phyloP scores from a whole-genome alignment of 306 rosid species.

The Quercus bicolor region DNA sequence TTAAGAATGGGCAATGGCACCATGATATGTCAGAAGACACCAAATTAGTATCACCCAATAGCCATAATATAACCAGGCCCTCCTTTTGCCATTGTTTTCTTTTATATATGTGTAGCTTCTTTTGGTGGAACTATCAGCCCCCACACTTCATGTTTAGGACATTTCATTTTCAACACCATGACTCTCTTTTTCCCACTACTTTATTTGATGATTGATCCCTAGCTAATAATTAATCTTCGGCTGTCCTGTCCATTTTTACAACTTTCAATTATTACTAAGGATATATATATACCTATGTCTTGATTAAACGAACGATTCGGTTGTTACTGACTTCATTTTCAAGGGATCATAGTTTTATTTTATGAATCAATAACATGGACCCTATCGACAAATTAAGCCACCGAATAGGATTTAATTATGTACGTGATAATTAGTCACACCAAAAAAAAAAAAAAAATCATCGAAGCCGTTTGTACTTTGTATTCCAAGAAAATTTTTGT shows the following conservation, averaged over 20 bases:
- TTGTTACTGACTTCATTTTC: neutral
- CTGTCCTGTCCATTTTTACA: neutral
- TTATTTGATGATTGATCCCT: neutral
- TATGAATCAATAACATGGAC: conserved; percentile 14
- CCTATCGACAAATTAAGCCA: conserved; percentile 12
- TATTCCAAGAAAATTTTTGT: neutral
- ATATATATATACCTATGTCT: too few species aligned
- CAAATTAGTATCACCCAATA: neutral
- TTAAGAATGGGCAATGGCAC: conserved; percentile 16
- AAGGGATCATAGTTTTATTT: conserved; percentile 3
- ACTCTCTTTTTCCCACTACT: neutral
- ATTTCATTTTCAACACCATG: conserved; percentile 2
- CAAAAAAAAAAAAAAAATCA: neutral
- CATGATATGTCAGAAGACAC: conserved; percentile 18
- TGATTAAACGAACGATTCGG: neutral
- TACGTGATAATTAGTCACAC: conserved; percentile 6
- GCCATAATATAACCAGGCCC: neutral
- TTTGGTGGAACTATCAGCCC: neutral
- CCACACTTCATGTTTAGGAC: conserved; percentile 3
- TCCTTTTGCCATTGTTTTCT: neutral
- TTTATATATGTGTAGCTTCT: neutral
- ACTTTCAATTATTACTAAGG: too few species aligned
- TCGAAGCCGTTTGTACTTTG: conserved; percentile 7
- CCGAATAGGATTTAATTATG: too few species aligned
- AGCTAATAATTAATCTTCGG: neutral